These are phyloP conservation scores for Proliferodiscus dingleyae DNA, from an alignment of 2,329 filamentous ascomycete genomes.

Conservation along the genomic window DNA sequence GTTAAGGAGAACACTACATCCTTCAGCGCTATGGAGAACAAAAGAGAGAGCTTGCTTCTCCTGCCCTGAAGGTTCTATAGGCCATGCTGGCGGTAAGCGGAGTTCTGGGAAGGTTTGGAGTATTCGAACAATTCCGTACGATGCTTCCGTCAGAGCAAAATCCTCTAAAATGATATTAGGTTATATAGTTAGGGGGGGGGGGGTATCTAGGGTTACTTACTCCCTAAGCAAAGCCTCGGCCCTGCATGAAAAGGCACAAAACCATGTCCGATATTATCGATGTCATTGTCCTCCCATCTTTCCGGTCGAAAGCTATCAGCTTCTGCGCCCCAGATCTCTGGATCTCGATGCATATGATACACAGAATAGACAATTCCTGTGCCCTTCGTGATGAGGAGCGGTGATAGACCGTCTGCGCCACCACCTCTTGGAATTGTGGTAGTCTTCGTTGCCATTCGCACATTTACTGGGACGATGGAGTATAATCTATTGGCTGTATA, in stretches of 20 bases:
- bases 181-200: too few species aligned
- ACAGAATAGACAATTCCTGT: conserved; percentile 21
- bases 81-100: conserved; percentile 7
- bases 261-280: conserved; percentile 38
- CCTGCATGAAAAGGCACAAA: conserved; percentile 35
- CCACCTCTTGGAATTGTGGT: conserved; percentile 30
- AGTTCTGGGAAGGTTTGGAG: conserved; percentile 23
- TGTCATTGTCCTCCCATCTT: conserved; percentile 23
- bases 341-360: conserved; percentile 26
- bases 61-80: conserved; percentile 11
- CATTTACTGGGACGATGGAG: conserved; percentile 27
- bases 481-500: too few species aligned
- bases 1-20: conserved; percentile 19
- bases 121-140: conserved; percentile 31
- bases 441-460: conserved; percentile 20
- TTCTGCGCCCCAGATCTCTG: conserved; percentile 30
- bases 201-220: too few species aligned
- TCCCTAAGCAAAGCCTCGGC: conserved; percentile 32
- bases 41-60: conserved; percentile 21
- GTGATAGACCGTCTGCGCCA: conserved; percentile 23
- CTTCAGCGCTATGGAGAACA: conserved; percentile 19
- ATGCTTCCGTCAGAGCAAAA: conserved; percentile 33
- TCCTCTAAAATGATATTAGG: too few species aligned
- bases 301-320: conserved; percentile 33
- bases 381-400: conserved; percentile 20